These are phyloP conservation scores for Psilocybe azurescens DNA, from an alignment of 768 basidiomycete genomes.

Conservation along the genomic window DNA sequence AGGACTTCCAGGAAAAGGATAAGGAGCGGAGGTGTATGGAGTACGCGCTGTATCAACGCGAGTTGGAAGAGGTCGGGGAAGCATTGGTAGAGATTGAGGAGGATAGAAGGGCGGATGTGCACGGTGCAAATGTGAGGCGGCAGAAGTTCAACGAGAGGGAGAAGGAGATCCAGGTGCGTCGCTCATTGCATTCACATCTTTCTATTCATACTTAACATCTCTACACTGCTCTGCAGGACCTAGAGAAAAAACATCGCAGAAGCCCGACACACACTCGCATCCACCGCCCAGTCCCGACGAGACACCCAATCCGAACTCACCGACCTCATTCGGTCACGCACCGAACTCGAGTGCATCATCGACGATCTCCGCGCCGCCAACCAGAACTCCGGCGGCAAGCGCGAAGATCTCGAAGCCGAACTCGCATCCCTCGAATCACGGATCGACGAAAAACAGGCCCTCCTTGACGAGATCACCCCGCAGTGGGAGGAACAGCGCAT, in stretches of 20 bases:
- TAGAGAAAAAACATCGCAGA: constrained; percentile 78
- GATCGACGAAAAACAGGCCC: constrained; percentile 65
- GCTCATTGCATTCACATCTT: background rate
- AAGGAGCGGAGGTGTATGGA: constrained; percentile 94
- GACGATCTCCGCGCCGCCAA: constrained; percentile 75
- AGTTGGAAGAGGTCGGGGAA: constrained; percentile 87
- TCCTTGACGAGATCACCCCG: constrained; percentile 69
- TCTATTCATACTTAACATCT: no score
- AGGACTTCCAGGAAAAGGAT: constrained; percentile 96
- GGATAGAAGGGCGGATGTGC: constrained; percentile 82
- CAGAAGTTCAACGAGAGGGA: constrained; percentile 85
- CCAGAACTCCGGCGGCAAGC: constrained; percentile 66
- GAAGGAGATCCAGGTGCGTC: constrained; percentile 79
- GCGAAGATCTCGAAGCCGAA: constrained; percentile 68
- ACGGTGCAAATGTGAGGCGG: constrained; percentile 81
- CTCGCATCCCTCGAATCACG: constrained; percentile 61
- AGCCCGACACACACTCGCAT: constrained; percentile 72
- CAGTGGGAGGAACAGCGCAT: constrained; percentile 67
- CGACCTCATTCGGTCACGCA: constrained; percentile 83
- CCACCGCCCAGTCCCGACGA: constrained; percentile 68
- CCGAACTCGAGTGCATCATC: constrained; percentile 86
- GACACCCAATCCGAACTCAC: constrained; percentile 85
- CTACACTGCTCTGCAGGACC: constrained; percentile 46
- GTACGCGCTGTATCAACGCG: constrained; percentile 91
- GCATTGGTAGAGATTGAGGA: constrained; percentile 87